These are phyloP conservation scores for Ammopiptanthus mongolicus DNA, from an alignment of 306 rosid species.

Conservation along the genomic window DNA sequence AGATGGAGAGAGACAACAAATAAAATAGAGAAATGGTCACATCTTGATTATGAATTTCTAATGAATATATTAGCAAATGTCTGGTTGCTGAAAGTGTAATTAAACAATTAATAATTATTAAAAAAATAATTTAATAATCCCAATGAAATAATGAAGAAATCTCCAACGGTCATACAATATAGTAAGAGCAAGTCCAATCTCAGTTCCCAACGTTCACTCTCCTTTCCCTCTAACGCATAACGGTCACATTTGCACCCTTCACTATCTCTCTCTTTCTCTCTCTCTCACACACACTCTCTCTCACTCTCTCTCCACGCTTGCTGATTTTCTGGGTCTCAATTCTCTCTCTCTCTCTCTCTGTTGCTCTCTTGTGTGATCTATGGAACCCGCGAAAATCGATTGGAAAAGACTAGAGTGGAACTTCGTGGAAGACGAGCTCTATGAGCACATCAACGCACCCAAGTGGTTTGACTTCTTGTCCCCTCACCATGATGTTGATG, in stretches of 20 bases:
- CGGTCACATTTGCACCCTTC: constrained; percentile 50
- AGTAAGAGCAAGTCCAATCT: neutral
- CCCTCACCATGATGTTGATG: constrained; percentile 34
- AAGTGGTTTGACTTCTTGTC: constrained; percentile 88
- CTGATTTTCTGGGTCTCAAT: constrained; percentile 1
- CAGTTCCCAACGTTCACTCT: constrained; percentile 38
- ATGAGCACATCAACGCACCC: constrained; percentile 87
- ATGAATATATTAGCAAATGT: no score
- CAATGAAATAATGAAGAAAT: neutral
- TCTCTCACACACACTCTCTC: neutral
- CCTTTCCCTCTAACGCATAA: constrained; percentile 17
- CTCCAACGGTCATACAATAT: constrained; percentile 65
- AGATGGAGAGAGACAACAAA: no score
- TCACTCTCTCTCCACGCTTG: neutral
- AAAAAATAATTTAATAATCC: no score
- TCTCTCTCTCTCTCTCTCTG: neutral
- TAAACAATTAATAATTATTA: no score
- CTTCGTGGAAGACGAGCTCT: constrained; percentile 68
- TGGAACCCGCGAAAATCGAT: constrained; percentile 96
- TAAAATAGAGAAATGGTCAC: no score
- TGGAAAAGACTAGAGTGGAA: constrained; percentile 84
- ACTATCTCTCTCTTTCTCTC: neutral
- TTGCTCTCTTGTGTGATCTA: neutral
- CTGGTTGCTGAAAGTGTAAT: no score
- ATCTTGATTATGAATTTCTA: no score